Percentiles rank a stretch among this genome's conserved stretches.
These are phyloP conservation scores for Aspergillus luchuensis DNA, from an alignment of 2,329 filamentous ascomycete species.

Conservation along the genomic window DNA sequence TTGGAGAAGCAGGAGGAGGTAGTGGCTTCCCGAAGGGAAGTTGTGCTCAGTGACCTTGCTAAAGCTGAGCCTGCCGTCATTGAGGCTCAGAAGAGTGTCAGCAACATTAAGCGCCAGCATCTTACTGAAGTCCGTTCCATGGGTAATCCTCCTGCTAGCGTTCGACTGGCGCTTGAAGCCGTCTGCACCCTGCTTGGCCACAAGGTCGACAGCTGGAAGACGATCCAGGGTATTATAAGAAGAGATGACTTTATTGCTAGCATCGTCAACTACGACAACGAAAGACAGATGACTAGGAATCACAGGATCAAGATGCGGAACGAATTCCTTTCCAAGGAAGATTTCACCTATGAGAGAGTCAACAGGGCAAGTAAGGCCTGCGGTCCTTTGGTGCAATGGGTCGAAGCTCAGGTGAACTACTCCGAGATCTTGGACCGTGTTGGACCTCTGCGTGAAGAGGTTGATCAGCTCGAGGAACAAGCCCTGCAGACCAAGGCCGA, in stretches of 20 bases:
- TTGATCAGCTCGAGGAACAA: constrained; percentile 80
- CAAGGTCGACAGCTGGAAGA: constrained; percentile 87
- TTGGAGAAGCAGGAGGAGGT: constrained; percentile 88
- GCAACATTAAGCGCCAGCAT: constrained; percentile 97
- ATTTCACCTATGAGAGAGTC: constrained; percentile 95
- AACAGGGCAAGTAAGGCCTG: constrained; percentile 96
- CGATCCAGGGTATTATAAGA: constrained; percentile 82
- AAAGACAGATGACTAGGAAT: constrained; percentile 84
- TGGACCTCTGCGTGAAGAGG: constrained; percentile 87
- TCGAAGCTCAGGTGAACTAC: constrained; percentile 93
- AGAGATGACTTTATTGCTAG: constrained; percentile 96
- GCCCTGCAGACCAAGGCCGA: constrained; percentile 91
- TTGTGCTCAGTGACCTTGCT: constrained; percentile 84
- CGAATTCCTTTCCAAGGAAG: constrained; percentile 87
- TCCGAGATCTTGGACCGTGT: constrained; percentile 96
- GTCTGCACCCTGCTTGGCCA: constrained; percentile 94
- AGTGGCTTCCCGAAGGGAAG: constrained; percentile 77
- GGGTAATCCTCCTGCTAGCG: constrained; percentile 86
- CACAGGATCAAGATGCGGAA: constrained; percentile 86
- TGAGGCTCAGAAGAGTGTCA: constrained; percentile 93
- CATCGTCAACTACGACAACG: constrained; percentile 97
- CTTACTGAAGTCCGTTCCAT: constrained; percentile 97
- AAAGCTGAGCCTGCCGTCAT: constrained; percentile 89
- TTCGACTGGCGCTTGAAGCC: constrained; percentile 90
- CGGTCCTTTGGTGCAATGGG: constrained; percentile 95